phyloP scores from a whole-genome alignment of 805 yeast genomes.

The Wickerhamomyces chaumierensis region DNA sequence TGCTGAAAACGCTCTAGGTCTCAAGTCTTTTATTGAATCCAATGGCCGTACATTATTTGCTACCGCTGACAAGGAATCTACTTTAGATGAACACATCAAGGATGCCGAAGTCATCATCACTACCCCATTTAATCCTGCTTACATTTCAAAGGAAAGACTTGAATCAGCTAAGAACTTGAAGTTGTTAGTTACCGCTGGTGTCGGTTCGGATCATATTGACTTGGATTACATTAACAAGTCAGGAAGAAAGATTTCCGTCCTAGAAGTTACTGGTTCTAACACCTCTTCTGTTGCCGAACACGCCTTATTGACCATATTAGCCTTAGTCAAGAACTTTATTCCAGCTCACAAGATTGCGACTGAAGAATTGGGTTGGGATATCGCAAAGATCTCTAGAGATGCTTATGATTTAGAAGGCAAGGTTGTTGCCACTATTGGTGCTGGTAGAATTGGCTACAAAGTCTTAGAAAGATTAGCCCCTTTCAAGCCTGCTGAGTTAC shows the following conservation, averaged over 20 bases:
- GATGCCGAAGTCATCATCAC: slow-evolving; percentile 73
- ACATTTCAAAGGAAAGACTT: slow-evolving; percentile 55
- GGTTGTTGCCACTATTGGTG: slow-evolving; percentile 71
- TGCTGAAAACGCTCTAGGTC: slow-evolving; percentile 66
- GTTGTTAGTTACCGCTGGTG: slow-evolving; percentile 69
- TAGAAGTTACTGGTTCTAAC: slow-evolving; percentile 77
- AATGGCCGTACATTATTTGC: slow-evolving; percentile 59
- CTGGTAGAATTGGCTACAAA: slow-evolving; percentile 72
- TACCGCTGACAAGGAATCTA: slow-evolving; percentile 60
- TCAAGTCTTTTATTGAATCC: slow-evolving; percentile 48
- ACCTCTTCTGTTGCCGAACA: slow-evolving; percentile 77
- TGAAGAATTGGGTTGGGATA: slow-evolving; percentile 52
- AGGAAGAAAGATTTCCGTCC: slow-evolving; percentile 50
- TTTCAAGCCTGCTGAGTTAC: slow-evolving; percentile 62
- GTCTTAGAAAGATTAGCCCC: slow-evolving; percentile 62
- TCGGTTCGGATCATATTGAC: slow-evolving; percentile 76
- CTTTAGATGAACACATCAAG: slow-evolving; percentile 50
- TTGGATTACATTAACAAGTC: slow-evolving; percentile 50
- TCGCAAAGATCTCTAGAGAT: slow-evolving; percentile 65
- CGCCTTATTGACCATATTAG: slow-evolving; percentile 61
- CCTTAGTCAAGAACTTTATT: slow-evolving; percentile 63
- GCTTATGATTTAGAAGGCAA: slow-evolving; percentile 69
- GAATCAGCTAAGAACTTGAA: slow-evolving; percentile 62
- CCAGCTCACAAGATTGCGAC: slow-evolving; percentile 67
- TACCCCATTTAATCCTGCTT: slow-evolving; percentile 79